Base-by-base conservation (phyloP, 163 green algal genomes). In the Volvox carteri region DNA sequence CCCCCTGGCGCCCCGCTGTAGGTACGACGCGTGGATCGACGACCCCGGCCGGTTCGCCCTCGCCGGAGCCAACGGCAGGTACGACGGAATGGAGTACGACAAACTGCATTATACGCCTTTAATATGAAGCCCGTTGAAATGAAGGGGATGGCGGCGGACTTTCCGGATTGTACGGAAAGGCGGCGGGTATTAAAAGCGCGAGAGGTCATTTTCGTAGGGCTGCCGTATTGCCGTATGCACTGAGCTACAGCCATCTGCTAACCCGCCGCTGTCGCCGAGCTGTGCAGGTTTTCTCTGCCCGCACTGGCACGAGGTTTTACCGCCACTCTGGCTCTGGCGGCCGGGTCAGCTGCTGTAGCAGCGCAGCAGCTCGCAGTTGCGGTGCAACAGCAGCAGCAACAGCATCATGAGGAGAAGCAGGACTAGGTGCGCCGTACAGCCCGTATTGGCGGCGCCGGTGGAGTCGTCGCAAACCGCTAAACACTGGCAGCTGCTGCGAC, bases 21-120 rank as follows among this genome's bases (percentile, higher is more conserved):
- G 70, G 72, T 90, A 86, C 33, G 85, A 90, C 58, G 85, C 73
- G 0, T 85, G 72, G 72, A 42, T 90, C 3, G 73, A 90, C 42
- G 85, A 90, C 46, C 74, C 85, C 5, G 85, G 54, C 6, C 41
- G 30, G 4, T 78, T 77, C 41, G 85, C 85, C 1, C 74, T 90
- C 4, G 73, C 85, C 0, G 85, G 85, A 11, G 72, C 85, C 11
- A 90, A 90, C 37, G 83, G 83, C 67, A 81, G 83, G 83, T 88
- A 52, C 18, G 80, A 48, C 68, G n/a, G n/a, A n/a, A n/a, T n/a
- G n/a, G n/a, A n/a, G n/a, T n/a, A n/a, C n/a, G n/a, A n/a, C n/a
- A n/a, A n/a, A n/a, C n/a, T n/a, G n/a, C n/a, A n/a, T n/a, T n/a
- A n/a, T n/a, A n/a, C n/a, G n/a, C n/a, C n/a, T n/a, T n/a, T n/a